These are phyloP conservation scores for Xylaria sp. DNA, from an alignment of 2,329 filamentous ascomycete species.

Conservation along the genomic window DNA sequence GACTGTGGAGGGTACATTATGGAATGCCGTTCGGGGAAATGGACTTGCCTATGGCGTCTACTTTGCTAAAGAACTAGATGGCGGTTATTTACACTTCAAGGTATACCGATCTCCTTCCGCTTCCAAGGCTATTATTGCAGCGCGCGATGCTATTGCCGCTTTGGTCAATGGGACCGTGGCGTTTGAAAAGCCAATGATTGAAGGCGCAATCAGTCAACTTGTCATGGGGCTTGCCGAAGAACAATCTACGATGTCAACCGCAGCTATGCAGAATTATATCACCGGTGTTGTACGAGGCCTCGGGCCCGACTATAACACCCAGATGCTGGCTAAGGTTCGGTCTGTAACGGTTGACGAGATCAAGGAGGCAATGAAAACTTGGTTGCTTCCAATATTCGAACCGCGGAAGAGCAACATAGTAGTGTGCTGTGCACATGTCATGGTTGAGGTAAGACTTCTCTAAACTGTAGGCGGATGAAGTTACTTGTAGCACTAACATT, in stretches of 20 bases:
- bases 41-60: slow-evolving; percentile 91
- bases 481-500: slow-evolving; percentile 30
- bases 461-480: neutral
- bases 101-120: slow-evolving; percentile 92
- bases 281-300: slow-evolving; percentile 82
- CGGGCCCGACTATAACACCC: slow-evolving; percentile 79
- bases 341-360: slow-evolving; percentile 82
- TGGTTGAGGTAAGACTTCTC: slow-evolving; percentile 77
- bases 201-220: slow-evolving; percentile 90
- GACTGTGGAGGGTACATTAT: slow-evolving; percentile 91
- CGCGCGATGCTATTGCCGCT: slow-evolving; percentile 77
- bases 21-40: slow-evolving; percentile 91
- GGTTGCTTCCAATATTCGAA: slow-evolving; percentile 83
- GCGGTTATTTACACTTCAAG: slow-evolving; percentile 82
- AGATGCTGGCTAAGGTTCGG: slow-evolving; percentile 80
- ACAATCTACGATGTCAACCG: slow-evolving; percentile 84
- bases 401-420: slow-evolving; percentile 85
- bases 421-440: slow-evolving; percentile 85
- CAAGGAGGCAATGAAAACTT: slow-evolving; percentile 75
- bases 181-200: slow-evolving; percentile 84
- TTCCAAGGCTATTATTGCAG: slow-evolving; percentile 84
- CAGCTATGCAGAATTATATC: slow-evolving; percentile 85
- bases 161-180: slow-evolving; percentile 76
- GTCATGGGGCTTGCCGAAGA: slow-evolving; percentile 89
- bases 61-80: slow-evolving; percentile 81